These are phyloP conservation scores for Cutaneotrichosporon spelunceum DNA, from an alignment of 1,284 basidiomycete species.

Conservation along the genomic window DNA sequence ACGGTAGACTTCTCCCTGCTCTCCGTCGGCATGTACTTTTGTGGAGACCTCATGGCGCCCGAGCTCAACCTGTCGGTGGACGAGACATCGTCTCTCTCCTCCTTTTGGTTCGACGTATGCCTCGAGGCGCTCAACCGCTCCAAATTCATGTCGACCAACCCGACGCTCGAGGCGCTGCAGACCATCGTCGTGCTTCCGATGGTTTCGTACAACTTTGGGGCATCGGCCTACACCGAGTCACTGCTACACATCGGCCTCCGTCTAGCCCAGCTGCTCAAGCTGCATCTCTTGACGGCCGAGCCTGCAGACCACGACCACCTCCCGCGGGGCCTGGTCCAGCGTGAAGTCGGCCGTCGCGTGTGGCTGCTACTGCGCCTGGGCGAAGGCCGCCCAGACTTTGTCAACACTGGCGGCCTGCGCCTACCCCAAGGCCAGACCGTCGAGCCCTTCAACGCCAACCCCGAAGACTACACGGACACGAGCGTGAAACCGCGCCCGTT, in stretches of 20 bases:
- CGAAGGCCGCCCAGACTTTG: constrained; percentile 27
- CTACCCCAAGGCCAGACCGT: constrained; percentile 24
- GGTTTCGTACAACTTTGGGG: constrained; percentile 29
- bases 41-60: constrained; percentile 24
- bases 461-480: constrained; percentile 25
- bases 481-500: constrained; percentile 14
- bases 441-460: constrained; percentile 27
- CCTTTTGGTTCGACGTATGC: constrained; percentile 28
- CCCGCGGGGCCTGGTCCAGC: constrained; percentile 21
- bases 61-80: constrained; percentile 24
- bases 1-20: constrained; percentile 23
- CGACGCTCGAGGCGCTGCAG: constrained; percentile 27
- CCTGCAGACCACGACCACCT: constrained; percentile 20
- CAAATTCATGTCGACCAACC: constrained; percentile 29
- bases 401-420: constrained; percentile 25
- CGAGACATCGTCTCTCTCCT: constrained; percentile 21
- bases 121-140: constrained; percentile 29
- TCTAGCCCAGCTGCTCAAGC: constrained; percentile 24
- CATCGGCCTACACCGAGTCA: constrained; percentile 27
- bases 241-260: constrained; percentile 26
- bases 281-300: constrained; percentile 24
- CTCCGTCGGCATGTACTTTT: constrained; percentile 27
- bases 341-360: constrained; percentile 22
- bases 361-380: constrained; percentile 27
- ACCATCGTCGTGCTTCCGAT: constrained; percentile 27